Base-by-base conservation (phyloP, 495 filamentous ascomycete species). In the Apodospora peruviana region DNA sequence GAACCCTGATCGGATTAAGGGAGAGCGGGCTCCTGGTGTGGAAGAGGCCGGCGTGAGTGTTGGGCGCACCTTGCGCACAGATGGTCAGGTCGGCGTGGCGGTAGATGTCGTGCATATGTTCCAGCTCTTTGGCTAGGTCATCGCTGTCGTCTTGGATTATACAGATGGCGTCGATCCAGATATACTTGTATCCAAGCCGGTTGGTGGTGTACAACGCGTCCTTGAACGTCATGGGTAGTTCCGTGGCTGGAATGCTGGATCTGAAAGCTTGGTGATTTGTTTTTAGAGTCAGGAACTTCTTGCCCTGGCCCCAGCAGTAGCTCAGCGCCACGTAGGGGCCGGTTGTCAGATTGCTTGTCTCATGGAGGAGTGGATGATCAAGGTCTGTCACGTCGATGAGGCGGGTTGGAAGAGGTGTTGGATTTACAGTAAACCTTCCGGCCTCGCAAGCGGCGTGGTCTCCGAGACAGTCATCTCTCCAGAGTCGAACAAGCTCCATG, bases 151-250 rank as follows among this genome's bases (percentile, higher is more conserved):
- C 38, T 17, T 38, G 36, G 36, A 38, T 38, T 5, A 38, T 38
- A n/a, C 36, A 38, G 36, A 38, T 5, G 36, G 36, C 36, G 16
- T 38, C 36, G 36, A 38, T 38, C 36, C 36, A 38, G 9, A 38
- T 38, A n/a, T 38, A 17, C 36, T 38, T 12, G 16, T 38, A 38
- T 5, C 36, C 36, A 5, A 38, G 36, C 10, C 36, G 5, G 36
- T 38, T 12, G 36, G 36, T n/a, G 36, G 16, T n/a, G 16, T 9
- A 18, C 7, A 38, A 5, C 10, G 36, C 36, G 16, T 38, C 36
- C 16, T 17, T 38, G 39, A 66, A 60, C 14, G 52, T 59, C 10
- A 23, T 16, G 2, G 62, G 61, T 8, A 68, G 44, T 8, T 5
- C 11, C 12, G 18, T 10, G 0, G 32, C 14, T 4, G 38, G n/a